Base-by-base conservation (phyloP, 768 basidiomycete species). In the Naganishia kalamii region DNA sequence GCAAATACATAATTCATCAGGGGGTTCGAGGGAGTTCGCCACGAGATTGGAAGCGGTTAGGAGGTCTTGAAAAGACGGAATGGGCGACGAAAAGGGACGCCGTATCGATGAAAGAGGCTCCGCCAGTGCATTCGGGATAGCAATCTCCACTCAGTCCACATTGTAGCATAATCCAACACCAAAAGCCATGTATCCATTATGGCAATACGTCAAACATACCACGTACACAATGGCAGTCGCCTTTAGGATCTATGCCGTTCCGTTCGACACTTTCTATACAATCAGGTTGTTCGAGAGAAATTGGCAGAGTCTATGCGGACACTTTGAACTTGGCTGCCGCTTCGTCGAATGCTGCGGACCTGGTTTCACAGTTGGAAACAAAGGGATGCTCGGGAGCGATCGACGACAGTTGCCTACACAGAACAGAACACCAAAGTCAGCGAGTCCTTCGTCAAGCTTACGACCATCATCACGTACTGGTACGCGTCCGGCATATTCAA, bases 251-350 rank as follows among this genome's bases (percentile, higher is more conserved):
- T 50, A 50, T 30, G 27, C 19, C 33, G 32, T 35, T 52, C 43
- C 5, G 19, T 44, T 40, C 32, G 13, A 12, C 32, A 32, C n/a
- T 40, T 40, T 32, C 19, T 37, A 41, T 57, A 57, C 54, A 41
- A 41, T 57, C 54, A 37, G 30, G 21, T 37, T 33, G 15, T 19
- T 19, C 17, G 37, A 2, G 12, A 57, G 21, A 13, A 23, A 21
- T 17, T 4, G 37, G 43, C 23, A 37, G 21, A 40, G 27, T 30
- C 40, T 69, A 75, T 43, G 73, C 71, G 10, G 74, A 48, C 27
- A 78, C 67, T 7, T 67, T 67, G 48, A 77, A 80, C 66, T 77
- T 80, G 30, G 72, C 69, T 23, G 79, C 78, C 1, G 79, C 79
- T 37, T 76, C 78, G 52, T 81, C 80, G 62, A 81, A 81, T 19